Conservation (phyloP, 1,284 basidiomycete genomes). For the Moniliella sp. region DNA sequence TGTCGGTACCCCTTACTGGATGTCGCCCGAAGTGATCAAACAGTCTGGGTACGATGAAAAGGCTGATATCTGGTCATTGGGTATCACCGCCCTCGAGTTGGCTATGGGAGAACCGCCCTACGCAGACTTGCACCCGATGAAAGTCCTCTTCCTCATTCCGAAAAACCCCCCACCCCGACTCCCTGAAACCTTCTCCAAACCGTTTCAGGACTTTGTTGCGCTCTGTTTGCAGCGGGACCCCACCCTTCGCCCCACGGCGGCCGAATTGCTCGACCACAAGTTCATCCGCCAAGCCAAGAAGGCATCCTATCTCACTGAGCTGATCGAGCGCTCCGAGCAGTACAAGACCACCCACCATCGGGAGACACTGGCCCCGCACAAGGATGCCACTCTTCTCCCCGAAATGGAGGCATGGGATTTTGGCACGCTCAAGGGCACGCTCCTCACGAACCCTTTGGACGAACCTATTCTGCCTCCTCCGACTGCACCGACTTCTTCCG, state of each 20-base stretch:
- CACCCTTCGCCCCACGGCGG: slow-evolving; percentile 52
- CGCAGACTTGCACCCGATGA: slow-evolving; percentile 37
- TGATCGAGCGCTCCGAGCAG: slow-evolving; percentile 45
- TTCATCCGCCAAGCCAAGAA: slow-evolving; percentile 54
- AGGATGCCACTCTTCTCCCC: no score
- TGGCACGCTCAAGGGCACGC: no score
- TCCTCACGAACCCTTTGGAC: no score
- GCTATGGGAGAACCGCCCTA: slow-evolving; percentile 37
- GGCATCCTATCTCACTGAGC: slow-evolving; percentile 58
- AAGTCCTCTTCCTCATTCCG: slow-evolving; percentile 37
- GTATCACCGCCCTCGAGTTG: slow-evolving; percentile 37
- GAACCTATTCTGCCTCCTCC: no score
- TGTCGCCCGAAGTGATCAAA: slow-evolving; percentile 88
- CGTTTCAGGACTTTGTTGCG: slow-evolving; percentile 58
- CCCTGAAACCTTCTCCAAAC: no score
- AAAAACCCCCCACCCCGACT: no score
- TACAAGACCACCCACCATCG: slow-evolving; percentile 26
- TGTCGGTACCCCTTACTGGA: slow-evolving; percentile 85
- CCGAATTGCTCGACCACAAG: slow-evolving; percentile 51
- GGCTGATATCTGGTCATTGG: slow-evolving; percentile 37
- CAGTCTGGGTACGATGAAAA: slow-evolving; percentile 52
- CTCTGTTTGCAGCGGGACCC: slow-evolving; percentile 66
- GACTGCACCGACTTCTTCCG: no score
- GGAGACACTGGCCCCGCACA: no score
- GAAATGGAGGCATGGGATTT: no score